These are phyloP conservation scores for Astragalus membranaceus DNA, from an alignment of 306 rosid species.

Conservation along the genomic window DNA sequence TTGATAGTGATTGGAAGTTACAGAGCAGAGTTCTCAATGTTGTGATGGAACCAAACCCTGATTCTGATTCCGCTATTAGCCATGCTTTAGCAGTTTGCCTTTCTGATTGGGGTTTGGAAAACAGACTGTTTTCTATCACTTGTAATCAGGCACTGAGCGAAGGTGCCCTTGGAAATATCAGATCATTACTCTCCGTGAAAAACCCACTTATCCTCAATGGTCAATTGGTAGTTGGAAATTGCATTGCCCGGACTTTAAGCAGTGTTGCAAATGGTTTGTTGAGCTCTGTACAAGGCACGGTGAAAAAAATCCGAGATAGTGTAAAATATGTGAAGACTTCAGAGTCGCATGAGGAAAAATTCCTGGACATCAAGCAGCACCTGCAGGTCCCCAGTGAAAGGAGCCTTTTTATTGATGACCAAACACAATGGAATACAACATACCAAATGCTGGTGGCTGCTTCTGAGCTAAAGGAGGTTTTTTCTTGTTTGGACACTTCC, in stretches of 20 bases:
- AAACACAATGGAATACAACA: slow-evolving; percentile 78
- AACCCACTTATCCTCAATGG: slow-evolving; percentile 82
- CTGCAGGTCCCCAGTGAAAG: slow-evolving; percentile 88
- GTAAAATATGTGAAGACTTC: slow-evolving; percentile 90
- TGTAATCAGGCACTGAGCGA: slow-evolving; percentile 41
- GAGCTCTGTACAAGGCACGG: slow-evolving; percentile 33
- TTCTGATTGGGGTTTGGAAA: slow-evolving; percentile 81
- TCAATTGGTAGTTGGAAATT: slow-evolving; percentile 66
- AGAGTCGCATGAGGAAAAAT: slow-evolving; percentile 76
- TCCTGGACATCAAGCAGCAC: slow-evolving; percentile 68
- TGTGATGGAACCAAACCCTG: slow-evolving; percentile 90
- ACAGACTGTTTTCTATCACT: slow-evolving; percentile 75
- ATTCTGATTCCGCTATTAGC: slow-evolving; percentile 64
- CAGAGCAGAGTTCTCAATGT: slow-evolving; percentile 83
- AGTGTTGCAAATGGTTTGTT: slow-evolving; percentile 63
- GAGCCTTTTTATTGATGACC: slow-evolving; percentile 71
- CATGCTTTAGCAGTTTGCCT: slow-evolving; percentile 91
- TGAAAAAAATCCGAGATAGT: slow-evolving; percentile 65
- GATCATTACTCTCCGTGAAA: slow-evolving; percentile 67
- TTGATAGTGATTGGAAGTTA: slow-evolving; percentile 85
- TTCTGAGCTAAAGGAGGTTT: slow-evolving; percentile 75
- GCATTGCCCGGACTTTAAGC: slow-evolving; percentile 75
- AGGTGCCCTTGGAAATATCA: slow-evolving; percentile 56
- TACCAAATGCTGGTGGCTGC: slow-evolving; percentile 85
- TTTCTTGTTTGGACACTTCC: slow-evolving; percentile 71